Evolutionary conservation across 208 protist species (phyloP), one percentile per base, ranked within the genome.

Genomic region (Wallacemonas sp.): DNA sequence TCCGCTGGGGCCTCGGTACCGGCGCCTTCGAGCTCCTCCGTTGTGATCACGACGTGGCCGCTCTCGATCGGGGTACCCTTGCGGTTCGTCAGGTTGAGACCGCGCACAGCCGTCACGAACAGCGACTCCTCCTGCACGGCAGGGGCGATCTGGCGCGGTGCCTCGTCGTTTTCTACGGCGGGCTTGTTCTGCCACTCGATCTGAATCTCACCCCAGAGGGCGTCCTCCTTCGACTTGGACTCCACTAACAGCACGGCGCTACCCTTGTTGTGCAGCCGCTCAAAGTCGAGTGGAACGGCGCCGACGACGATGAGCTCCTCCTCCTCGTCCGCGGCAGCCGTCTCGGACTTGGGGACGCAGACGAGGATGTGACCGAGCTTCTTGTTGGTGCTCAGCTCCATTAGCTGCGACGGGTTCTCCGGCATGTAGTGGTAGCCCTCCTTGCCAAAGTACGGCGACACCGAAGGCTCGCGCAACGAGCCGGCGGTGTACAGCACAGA

Each of bases 241-340:
- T 96, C 90, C 33, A 96, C 84, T 23, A 96, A 83, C 2, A 96
- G 74, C 26, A 96, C 90, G 4, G 87, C 87, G 30, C 66, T 83
- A 29, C 90, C 90, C 47, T 79, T 82, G 64, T 84, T 79, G 83
- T 93, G 87, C 8, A 96, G 74, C 11, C 83, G 82, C 66, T 84
- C 83, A 69, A 93, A 93, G 71, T 96, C 87, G 47, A 96, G 70
- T 21, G 90, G 85, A 34, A 96, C 90, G 27, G 90, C 87, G 43
- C 86, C 90, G 29, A 96, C 75, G 47, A 96, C 90, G 30, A 92
- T 72, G n/a, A 96, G 80, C 72, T 92, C 83, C 72, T 93, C 90
- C 56, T 90, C 84, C 54, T 87, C 81, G 52, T 90, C 85, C 1
- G 73, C 70, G 6, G 41, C 61, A 21, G 44, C 72, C 0, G 21